phyloP scores from a whole-genome alignment of 2,329 filamentous ascomycete species.

The Pezicula carpinea region DNA sequence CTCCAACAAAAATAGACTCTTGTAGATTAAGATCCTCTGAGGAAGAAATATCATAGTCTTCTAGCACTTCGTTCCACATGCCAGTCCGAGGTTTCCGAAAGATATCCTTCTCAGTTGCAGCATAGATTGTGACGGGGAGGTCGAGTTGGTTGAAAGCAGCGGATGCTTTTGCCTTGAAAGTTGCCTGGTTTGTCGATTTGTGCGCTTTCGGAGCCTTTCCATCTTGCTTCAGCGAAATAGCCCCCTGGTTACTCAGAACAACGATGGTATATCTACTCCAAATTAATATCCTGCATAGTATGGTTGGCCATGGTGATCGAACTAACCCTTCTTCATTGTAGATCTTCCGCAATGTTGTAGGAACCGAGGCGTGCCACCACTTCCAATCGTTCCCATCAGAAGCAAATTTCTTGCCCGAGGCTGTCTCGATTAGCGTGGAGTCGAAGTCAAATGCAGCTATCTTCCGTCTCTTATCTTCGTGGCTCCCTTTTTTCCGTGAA shows the following conservation, averaged over 20 bases:
- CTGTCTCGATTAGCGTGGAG: slow-evolving; percentile 77
- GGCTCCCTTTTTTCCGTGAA: slow-evolving; percentile 6
- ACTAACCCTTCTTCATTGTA: slow-evolving; percentile 61
- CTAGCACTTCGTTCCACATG: slow-evolving; percentile 74
- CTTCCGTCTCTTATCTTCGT: slow-evolving; percentile 41
- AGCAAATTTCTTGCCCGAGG: slow-evolving; percentile 76
- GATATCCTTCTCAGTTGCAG: slow-evolving; percentile 75
- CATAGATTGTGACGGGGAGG: slow-evolving; percentile 76
- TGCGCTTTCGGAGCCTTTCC: slow-evolving; percentile 64
- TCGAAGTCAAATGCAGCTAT: slow-evolving; percentile 76
- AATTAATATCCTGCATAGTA: not conserved
- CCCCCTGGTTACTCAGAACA: slow-evolving; percentile 86
- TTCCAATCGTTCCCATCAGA: slow-evolving; percentile 77
- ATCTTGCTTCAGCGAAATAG: slow-evolving; percentile 68
- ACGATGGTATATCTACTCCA: slow-evolving; percentile 62
- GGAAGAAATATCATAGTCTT: slow-evolving; percentile 40
- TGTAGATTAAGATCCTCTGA: slow-evolving; percentile 58
- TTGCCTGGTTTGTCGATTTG: slow-evolving; percentile 58
- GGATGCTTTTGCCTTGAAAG: slow-evolving; percentile 79
- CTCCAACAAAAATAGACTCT: slow-evolving; percentile 80
- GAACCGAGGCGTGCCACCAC: slow-evolving; percentile 81
- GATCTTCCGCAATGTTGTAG: slow-evolving; percentile 60
- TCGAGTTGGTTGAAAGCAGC: slow-evolving; percentile 67
- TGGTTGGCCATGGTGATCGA: not conserved
- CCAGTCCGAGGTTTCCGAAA: slow-evolving; percentile 84